Percentiles rank a stretch among this genome's conserved stretches.
These are phyloP conservation scores for Euphrasia confusa DNA, from an alignment of 257 asterid species.

Conservation along the genomic window DNA sequence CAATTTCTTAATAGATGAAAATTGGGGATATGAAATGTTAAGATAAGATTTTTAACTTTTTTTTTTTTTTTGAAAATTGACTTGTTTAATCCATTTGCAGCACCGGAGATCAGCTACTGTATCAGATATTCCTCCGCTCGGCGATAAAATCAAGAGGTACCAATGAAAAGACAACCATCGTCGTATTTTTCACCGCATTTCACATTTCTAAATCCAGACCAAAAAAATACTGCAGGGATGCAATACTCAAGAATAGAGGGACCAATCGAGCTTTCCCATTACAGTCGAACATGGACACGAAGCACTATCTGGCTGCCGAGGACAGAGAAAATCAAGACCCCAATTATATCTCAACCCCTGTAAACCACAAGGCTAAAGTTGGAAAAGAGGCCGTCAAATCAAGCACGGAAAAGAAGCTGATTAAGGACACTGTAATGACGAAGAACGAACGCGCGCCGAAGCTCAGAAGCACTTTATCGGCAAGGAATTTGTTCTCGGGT, in stretches of 20 bases:
- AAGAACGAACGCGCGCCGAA: slow-evolving; percentile 45
- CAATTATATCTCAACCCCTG: slow-evolving; percentile 51
- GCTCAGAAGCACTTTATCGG: slow-evolving; percentile 77
- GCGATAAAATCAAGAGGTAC: slow-evolving; percentile 66
- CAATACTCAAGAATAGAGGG: slow-evolving; percentile 72
- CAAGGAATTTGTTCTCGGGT: slow-evolving; percentile 80
- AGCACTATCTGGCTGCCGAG: slow-evolving; percentile 33
- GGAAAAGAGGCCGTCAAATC: slow-evolving; percentile 57
- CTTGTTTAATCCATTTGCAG: slow-evolving; percentile 26
- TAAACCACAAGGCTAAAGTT: slow-evolving; percentile 31
- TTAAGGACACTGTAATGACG: slow-evolving; percentile 26
- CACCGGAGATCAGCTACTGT: slow-evolving; percentile 55
- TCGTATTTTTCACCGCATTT: not conserved
- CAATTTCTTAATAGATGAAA: not conserved
- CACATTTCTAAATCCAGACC: slow-evolving; percentile 6
- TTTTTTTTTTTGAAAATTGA: not conserved
- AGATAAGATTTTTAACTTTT: slow-evolving; percentile 1
- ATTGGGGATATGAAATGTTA: not conserved
- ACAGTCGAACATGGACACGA: slow-evolving; percentile 33
- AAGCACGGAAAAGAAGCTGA: slow-evolving; percentile 48
- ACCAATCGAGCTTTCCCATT: slow-evolving; percentile 34
- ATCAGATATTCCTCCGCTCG: slow-evolving; percentile 55
- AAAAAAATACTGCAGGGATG: slow-evolving; percentile 47
- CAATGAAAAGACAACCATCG: not conserved
- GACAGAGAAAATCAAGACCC: slow-evolving; percentile 77